Evolutionary conservation across 2,329 filamentous ascomycete species (phyloP), one percentile per base, ranked within the genome.

Genomic region (Pyricularia pennisetigena): DNA sequence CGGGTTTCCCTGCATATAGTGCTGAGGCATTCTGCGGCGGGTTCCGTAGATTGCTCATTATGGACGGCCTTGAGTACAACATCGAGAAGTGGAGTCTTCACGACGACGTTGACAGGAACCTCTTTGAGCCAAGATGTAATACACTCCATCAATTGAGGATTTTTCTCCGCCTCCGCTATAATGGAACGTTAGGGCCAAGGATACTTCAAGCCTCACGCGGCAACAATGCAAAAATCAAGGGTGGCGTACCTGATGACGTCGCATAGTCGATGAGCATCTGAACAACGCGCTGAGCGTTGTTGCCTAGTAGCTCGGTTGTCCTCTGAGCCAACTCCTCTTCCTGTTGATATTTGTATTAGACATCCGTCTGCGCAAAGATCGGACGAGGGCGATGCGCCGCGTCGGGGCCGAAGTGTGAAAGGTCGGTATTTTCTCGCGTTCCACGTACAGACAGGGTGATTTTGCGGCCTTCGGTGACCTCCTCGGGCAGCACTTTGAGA

Each of bases 391-490:
- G 74, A 73, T 71, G 74, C 71, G 70, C 74, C 73, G 70, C 74
- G 73, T 71, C 71, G 26, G 23, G 26, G 54, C 32, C 71, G 72
- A 72, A 72, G 72, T 69, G 72, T 74, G 78, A 76, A 74, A 80
- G 78, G 80, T 79, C 80, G 82, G 78, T 81, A 77, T 77, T 75
- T 81, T 67, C 59, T 63, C 78, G 83, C 82, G 83, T 83, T 90
- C 88, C 86, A 94, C 93, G 83, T 95, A 97, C 94, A 88, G 93
- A 94, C 82, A 99, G 86, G 85, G 93, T 97, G 86, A 99, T 97
- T 84, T 98, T 99, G 82, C 95, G 93, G 82, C 95, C 95, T 85
- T 99, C 94, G 74, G 92, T 98, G 76, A 99, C 95, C 86, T 99
- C 95, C 84, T 99, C 95, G 68, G 95, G 95, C 72, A 99, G 88